Evolutionary conservation across 2,329 filamentous ascomycete species (phyloP).

Genomic region (Thielaviopsis cerberus): DNA sequence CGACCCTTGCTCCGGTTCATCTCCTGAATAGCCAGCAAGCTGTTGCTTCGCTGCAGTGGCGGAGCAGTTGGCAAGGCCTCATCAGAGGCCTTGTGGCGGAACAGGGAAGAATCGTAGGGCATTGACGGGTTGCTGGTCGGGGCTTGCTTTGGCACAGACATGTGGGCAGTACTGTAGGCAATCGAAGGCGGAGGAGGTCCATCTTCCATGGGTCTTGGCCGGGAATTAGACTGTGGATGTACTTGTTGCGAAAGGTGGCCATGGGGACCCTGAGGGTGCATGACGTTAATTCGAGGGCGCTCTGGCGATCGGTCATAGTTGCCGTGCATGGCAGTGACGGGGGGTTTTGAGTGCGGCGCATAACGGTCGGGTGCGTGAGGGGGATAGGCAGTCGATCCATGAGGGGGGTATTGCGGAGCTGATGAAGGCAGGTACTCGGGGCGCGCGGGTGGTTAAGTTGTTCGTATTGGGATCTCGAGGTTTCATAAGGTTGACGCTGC

Average conservation of each 20-base stretch:
- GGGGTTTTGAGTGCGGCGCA: slow-evolving; percentile 14
- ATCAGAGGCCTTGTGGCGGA: slow-evolving; percentile 22
- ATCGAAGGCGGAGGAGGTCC: slow-evolving; percentile 31
- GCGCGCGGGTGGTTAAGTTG: slow-evolving; percentile 19
- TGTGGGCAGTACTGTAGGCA: slow-evolving; percentile 21
- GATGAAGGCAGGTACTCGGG: slow-evolving; percentile 15
- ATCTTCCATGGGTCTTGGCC: slow-evolving; percentile 28
- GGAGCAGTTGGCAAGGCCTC: slow-evolving; percentile 38
- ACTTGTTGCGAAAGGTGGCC: slow-evolving; percentile 17
- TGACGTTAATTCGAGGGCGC: slow-evolving; percentile 16
- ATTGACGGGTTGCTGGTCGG: slow-evolving; percentile 1
- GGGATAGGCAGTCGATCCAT: slow-evolving; percentile 21
- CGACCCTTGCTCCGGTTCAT: slow-evolving; percentile 59
- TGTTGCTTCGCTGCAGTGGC: slow-evolving; percentile 21
- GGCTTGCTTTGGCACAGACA: background rate
- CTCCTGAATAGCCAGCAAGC: slow-evolving; percentile 61
- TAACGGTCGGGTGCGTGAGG: slow-evolving; percentile 7
- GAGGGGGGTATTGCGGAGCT: slow-evolving; percentile 21
- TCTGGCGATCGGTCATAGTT: slow-evolving; percentile 16
- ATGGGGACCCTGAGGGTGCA: slow-evolving; percentile 14
- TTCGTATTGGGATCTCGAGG: slow-evolving; percentile 24
- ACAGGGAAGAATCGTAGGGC: slow-evolving; percentile 22
- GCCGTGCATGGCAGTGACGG: slow-evolving; percentile 7
- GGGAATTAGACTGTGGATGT: slow-evolving; percentile 12
- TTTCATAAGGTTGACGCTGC: slow-evolving; percentile 21